A percentile compares a stretch with the other conserved stretches of the same genome.
Conservation (phyloP, 805 yeast genomes). For the Kodamaea sagamina region DNA sequence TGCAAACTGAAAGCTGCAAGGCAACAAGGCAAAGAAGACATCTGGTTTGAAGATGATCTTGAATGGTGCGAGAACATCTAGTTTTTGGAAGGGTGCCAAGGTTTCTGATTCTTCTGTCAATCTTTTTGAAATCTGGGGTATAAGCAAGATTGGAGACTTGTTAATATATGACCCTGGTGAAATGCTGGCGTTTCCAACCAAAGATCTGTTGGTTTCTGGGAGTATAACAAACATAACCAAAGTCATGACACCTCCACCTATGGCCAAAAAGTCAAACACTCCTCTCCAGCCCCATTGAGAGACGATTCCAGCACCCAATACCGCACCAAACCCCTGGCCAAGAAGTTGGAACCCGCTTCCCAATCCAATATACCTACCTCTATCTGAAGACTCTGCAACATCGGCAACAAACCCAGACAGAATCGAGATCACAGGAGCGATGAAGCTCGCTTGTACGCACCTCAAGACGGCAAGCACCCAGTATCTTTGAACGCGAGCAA, state of each 20-base stretch:
- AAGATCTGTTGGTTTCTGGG: constrained; percentile 74
- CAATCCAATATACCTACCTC: constrained; percentile 73
- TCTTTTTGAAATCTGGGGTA: background rate
- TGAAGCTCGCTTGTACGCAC: constrained; percentile 75
- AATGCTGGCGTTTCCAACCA: constrained; percentile 76
- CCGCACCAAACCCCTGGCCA: constrained; percentile 79
- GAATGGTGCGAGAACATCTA: constrained; percentile 32
- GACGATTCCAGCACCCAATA: constrained; percentile 54
- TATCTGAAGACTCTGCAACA: constrained; percentile 58
- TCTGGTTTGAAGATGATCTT: constrained; percentile 45
- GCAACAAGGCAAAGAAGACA: constrained; percentile 51
- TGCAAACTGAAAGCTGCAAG: constrained; percentile 64
- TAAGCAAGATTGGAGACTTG: constrained; percentile 45
- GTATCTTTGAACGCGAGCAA: constrained; percentile 59
- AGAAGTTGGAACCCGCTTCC: constrained; percentile 63
- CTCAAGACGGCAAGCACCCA: constrained; percentile 66
- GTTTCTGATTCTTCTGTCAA: constrained; percentile 4
- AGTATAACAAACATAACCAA: constrained; percentile 35
- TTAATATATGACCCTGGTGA: constrained; percentile 47
- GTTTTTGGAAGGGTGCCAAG: constrained; percentile 2
- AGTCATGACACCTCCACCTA: constrained; percentile 55
- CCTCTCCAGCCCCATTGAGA: constrained; percentile 61
- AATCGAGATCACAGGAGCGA: constrained; percentile 74
- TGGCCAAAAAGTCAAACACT: constrained; percentile 73
- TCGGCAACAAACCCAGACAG: constrained; percentile 75